Percentiles rank a stretch among this genome's conserved stretches.
Conservation (phyloP, 1,284 basidiomycete species). For the Sporisorium exsertum region DNA sequence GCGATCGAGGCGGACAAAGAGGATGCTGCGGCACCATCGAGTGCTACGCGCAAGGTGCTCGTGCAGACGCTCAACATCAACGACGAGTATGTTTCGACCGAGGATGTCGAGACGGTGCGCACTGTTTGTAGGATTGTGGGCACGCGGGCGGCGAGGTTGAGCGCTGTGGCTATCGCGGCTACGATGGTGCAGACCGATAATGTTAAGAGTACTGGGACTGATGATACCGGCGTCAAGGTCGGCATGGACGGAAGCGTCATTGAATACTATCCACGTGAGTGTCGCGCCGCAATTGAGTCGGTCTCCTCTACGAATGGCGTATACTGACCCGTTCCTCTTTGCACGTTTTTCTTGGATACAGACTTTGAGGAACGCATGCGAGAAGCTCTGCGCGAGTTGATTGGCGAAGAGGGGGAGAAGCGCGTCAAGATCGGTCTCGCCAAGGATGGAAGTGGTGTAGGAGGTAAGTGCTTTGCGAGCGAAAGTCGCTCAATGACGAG, state of each 20-base stretch:
- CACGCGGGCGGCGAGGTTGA: conserved; percentile 83
- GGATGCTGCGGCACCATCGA: conserved; percentile 26
- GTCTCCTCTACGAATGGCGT: neutral
- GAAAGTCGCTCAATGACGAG: no score
- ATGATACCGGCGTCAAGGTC: conserved; percentile 48
- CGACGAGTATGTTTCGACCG: conserved; percentile 69
- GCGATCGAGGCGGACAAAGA: conserved; percentile 76
- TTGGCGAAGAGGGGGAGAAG: conserved; percentile 83
- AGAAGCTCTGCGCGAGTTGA: conserved; percentile 78
- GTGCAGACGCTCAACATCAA: conserved; percentile 76
- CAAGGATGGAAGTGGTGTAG: conserved; percentile 96
- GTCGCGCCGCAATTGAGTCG: neutral
- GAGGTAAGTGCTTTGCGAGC: conserved; percentile 66
- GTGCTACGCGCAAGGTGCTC: conserved; percentile 73
- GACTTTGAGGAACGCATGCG: conserved; percentile 81
- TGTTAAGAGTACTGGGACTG: conserved; percentile 72
- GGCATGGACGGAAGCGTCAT: conserved; percentile 75
- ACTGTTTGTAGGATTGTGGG: conserved; percentile 84
- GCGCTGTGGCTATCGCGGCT: conserved; percentile 87
- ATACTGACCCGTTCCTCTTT: neutral
- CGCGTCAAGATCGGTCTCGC: conserved; percentile 87
- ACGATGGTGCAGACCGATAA: conserved; percentile 83
- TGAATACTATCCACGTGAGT: conserved; percentile 74
- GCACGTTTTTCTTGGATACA: conserved; percentile 74
- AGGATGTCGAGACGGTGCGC: conserved; percentile 79